A percentile compares a stretch with the other conserved stretches of the same genome.
These are phyloP conservation scores for Iodosphaeria phyllophila DNA, from an alignment of 2,329 filamentous ascomycete genomes.

Conservation along the genomic window DNA sequence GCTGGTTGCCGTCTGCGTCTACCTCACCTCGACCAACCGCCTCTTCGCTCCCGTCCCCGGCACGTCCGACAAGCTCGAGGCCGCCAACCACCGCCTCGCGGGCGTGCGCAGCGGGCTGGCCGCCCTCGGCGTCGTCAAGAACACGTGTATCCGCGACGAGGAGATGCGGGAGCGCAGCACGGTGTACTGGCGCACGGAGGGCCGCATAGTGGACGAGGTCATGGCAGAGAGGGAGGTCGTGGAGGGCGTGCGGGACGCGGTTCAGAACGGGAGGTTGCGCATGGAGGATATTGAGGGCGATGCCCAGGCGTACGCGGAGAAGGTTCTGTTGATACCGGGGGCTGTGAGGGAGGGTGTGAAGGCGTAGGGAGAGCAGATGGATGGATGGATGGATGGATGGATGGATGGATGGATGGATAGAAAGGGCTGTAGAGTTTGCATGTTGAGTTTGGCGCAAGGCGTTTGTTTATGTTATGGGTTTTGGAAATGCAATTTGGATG, in stretches of 20 bases:
- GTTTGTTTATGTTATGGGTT: too few species aligned
- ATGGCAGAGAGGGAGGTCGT: slow-evolving; percentile 66
- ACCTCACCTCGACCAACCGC: slow-evolving; percentile 61
- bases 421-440: too few species aligned
- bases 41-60: slow-evolving; percentile 47
- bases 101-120: slow-evolving; percentile 46
- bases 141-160: slow-evolving; percentile 59
- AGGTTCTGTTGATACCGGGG: too few species aligned
- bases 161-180: slow-evolving; percentile 45
- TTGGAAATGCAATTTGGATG: too few species aligned
- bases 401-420: too few species aligned
- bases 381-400: too few species aligned
- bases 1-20: slow-evolving; percentile 46
- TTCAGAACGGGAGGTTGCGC: slow-evolving; percentile 45
- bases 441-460: too few species aligned
- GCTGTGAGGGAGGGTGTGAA: too few species aligned
- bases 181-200: slow-evolving; percentile 70
- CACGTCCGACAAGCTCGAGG: slow-evolving; percentile 47
- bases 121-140: slow-evolving; percentile 58
- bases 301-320: slow-evolving; percentile 40
- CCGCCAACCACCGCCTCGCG: slow-evolving; percentile 34
- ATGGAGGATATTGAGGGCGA: slow-evolving; percentile 40
- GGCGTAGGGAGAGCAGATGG: too few species aligned
- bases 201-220: slow-evolving; percentile 48
- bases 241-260: slow-evolving; percentile 48